Evolutionary conservation across 805 yeast species (phyloP), one percentile per base, ranked within the genome.

Genomic region (Metschnikowia proteae): DNA sequence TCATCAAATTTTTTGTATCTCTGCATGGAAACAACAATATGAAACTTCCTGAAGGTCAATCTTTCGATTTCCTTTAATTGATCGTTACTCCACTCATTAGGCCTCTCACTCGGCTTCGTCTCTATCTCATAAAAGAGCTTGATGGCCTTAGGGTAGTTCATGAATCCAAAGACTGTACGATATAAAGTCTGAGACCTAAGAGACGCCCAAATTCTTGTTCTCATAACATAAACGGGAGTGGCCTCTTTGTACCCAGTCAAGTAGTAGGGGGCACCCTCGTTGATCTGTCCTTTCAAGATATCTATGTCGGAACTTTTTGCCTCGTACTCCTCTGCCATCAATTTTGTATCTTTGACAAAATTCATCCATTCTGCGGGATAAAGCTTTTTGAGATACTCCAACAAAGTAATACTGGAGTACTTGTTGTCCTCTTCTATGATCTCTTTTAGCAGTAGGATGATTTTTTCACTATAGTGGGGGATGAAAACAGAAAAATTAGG

Each of bases 201-300:
- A 27, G 98, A 92, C 36, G 99, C 99, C 99, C 99, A 92, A 60
- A 92, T 89, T 75, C 99, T 81, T 7, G 98, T 94, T 75, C 99
- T 84, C 64, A 94, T 74, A 48, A 96, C 88, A 73, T 88, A 94
- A 67, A 91, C 97, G 34, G 97, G 97, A 51, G 96, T 95, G 60
- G 97, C 97, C 60, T 95, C 83, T 74, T 94, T 92, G 83, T 89
- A 92, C 68, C 98, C 99, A 65, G 92, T 87, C 68, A 96, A 88
- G 75, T 88, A 89, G 75, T 89, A 92, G 50, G 97, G 97, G n/a
- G 35, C 28, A 25, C 39, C 39, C 11, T 42, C 45, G n/a, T 23
- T 37, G 13, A 13, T 25, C 29, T 26, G 28, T 26, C 31, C 31
- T n/a, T 28, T 28, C 6, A 32, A 22, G 5, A 29, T 8, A 28